Percentiles rank a stretch among this genome's conserved stretches.
Conservation (phyloP, 1,284 basidiomycete genomes). For the Taiwanofungus camphoratus region DNA sequence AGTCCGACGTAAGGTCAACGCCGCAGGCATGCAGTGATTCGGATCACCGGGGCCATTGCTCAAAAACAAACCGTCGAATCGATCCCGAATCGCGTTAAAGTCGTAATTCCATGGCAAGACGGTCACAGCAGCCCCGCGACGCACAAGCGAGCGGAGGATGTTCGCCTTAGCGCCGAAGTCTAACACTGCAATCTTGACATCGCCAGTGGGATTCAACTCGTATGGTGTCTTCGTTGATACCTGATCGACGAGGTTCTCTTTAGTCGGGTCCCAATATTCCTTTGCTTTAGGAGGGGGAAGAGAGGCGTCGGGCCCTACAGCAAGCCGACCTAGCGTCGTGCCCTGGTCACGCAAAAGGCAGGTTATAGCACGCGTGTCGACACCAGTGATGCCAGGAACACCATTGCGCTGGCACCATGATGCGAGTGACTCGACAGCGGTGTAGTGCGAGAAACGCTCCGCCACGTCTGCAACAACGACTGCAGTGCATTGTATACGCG, state of each 20-base stretch:
- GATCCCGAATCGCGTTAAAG: constrained; percentile 86
- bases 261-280: constrained; percentile 91
- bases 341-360: constrained; percentile 92
- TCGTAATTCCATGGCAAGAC: constrained; percentile 98
- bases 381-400: constrained; percentile 92
- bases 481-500: constrained; percentile 86
- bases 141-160: constrained; percentile 89
- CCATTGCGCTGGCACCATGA: constrained; percentile 91
- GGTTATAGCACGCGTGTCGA: constrained; percentile 97
- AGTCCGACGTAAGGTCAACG: constrained; percentile 73
- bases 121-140: constrained; percentile 87
- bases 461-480: constrained; percentile 95
- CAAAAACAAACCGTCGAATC: constrained; percentile 94
- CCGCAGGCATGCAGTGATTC: constrained; percentile 83
- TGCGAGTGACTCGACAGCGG: constrained; percentile 88
- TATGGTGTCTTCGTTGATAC: constrained; percentile 87
- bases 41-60: constrained; percentile 97
- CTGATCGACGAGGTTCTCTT: constrained; percentile 90
- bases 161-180: constrained; percentile 99
- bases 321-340: constrained; percentile 91
- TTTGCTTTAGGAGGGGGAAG: constrained; percentile 51
- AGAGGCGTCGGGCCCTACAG: constrained; percentile 73
- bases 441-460: constrained; percentile 92
- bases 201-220: constrained; percentile 82
- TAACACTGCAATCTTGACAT: constrained; percentile 89